Evolutionary conservation across 352 stramenopile species (phyloP).

Genomic region (Pythium volutum): DNA sequence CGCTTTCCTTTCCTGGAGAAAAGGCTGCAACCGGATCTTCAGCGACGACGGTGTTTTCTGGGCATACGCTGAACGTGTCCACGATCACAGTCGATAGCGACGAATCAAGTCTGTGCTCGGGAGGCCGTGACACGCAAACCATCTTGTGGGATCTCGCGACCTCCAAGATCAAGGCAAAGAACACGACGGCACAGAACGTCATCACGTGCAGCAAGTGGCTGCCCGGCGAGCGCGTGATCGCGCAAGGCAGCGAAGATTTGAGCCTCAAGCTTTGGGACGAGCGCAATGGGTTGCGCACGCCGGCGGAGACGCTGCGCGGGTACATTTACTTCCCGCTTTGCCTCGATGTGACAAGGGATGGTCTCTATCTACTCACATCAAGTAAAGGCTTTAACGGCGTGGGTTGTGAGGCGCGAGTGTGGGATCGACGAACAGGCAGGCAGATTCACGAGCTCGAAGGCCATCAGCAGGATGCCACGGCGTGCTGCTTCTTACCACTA

Average conservation of each 20-base stretch:
- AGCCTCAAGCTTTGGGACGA: constrained; percentile 81
- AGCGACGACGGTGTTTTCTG: constrained; percentile 25
- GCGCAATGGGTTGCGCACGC: constrained; percentile 42
- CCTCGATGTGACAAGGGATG: constrained; percentile 50
- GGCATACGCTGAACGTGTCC: constrained; percentile 72
- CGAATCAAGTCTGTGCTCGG: constrained; percentile 67
- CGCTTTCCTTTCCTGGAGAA: background rate
- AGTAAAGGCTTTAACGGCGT: constrained; percentile 87
- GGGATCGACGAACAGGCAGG: constrained; percentile 68
- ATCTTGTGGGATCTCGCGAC: constrained; percentile 77
- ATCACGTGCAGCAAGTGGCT: constrained; percentile 84
- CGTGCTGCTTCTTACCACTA: constrained; percentile 57
- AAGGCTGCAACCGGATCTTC: background rate
- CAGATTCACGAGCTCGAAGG: constrained; percentile 56
- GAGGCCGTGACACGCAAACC: constrained; percentile 77
- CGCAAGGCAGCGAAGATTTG: constrained; percentile 79
- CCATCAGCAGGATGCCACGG: constrained; percentile 73
- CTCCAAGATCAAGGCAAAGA: constrained; percentile 42
- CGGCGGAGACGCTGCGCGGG: constrained; percentile 51
- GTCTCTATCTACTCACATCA: constrained; percentile 67
- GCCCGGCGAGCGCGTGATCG: constrained; percentile 52
- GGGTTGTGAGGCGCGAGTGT: constrained; percentile 70
- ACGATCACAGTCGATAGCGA: constrained; percentile 48
- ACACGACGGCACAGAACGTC: constrained; percentile 79
- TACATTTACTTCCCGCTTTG: constrained; percentile 83